Base-by-base conservation (phyloP, 2,329 filamentous ascomycete species). In the Monosporascus sp. region DNA sequence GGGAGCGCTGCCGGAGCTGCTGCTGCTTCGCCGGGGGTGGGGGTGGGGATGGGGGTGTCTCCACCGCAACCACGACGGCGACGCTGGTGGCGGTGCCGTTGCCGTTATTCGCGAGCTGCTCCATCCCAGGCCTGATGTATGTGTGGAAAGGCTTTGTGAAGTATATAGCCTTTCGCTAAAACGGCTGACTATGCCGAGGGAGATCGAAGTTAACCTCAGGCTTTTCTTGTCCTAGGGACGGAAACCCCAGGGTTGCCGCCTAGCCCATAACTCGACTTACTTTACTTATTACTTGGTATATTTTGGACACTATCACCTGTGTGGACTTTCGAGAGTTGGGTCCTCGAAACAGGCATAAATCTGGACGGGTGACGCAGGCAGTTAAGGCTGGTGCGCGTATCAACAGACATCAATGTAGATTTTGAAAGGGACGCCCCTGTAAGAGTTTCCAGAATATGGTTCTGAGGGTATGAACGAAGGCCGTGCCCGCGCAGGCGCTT, bases 401-500 rank as follows among this genome's bases (percentile, higher is more conserved):
- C 77, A 79, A 80, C 76, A 77, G 79, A 81, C 79, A 82, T 82
- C 78, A 81, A 80, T 77, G 64, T 77, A 65, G 75, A 69, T 61
- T 71, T 46, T 68, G 59, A 52, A 53, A 51, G 54, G 59, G 54
- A 58, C 59, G 50, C 51, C 54, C 56, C 52, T 58, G 58, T 59
- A 60, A 61, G 48, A 61, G 57, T 45, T 53, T 54, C 22, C 11
- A 52, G 49, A 47, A 50, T 53, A 52, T 48, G 48, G 53, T 50
- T 55, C 48, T 53, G 52, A 47, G 34, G 20, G 26, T 24, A 11
- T 48, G 44, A 44, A 34, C 31, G 24, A 50, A 50, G 40, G n/a
- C 27, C 50, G 53, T 51, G 52, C 46, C 48, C 58, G 52, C 50
- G 31, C 52, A 54, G 57, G 49, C 52, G 51, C 27, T 54, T 34